Evolutionary conservation across 31 red algal genomes (phyloP).

Genomic region (Endocladia muricata): DNA sequence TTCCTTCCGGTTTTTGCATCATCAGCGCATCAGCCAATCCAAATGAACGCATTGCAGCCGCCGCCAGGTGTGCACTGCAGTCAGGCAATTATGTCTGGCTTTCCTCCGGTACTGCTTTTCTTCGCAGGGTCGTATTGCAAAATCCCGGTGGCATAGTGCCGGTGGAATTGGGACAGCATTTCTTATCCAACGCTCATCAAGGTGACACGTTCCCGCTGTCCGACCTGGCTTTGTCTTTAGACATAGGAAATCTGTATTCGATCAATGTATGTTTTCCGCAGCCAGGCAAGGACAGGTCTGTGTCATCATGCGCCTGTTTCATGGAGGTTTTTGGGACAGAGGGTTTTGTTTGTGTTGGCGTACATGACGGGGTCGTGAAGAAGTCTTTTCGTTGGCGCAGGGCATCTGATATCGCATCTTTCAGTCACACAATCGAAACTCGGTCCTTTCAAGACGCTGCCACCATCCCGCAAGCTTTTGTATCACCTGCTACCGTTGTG

Average conservation of each 20-base stretch:
- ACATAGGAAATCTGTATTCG: slow-evolving; percentile 2
- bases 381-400: neutral
- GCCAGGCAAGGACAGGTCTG: neutral
- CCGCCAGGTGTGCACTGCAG: neutral
- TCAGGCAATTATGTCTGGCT: neutral
- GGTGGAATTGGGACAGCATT: neutral
- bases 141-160: neutral
- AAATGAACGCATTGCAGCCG: neutral
- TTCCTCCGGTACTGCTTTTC: neutral
- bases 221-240: neutral
- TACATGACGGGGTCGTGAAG: neutral
- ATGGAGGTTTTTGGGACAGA: slow-evolving; percentile 2
- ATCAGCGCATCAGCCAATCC: neutral
- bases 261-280: neutral
- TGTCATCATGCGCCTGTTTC: neutral
- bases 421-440: neutral
- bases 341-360: neutral
- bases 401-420: neutral
- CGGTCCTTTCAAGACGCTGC: slow-evolving; percentile 1
- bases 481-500: neutral
- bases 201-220: neutral
- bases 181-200: neutral
- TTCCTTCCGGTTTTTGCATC: neutral
- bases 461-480: neutral
- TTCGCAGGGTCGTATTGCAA: neutral